phyloP scores from a whole-genome alignment of 441 rosid species.

The Jatropha podagrica region DNA sequence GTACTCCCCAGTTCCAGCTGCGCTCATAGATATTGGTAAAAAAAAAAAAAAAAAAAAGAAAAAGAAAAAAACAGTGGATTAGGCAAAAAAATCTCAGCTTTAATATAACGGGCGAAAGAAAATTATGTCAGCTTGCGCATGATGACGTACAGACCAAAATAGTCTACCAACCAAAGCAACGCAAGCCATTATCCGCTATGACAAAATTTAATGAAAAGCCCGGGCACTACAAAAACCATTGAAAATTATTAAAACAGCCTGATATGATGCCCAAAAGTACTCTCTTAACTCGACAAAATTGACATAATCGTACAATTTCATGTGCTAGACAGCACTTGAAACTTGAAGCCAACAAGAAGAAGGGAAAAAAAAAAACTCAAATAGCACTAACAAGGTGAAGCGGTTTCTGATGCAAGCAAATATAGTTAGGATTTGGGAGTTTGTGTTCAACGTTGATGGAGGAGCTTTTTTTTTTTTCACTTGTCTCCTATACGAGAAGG shows the following conservation, averaged over 20 bases:
- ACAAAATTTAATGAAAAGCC: background rate
- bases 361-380: background rate
- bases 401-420: background rate
- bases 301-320: background rate
- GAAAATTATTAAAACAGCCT: background rate
- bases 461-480: background rate
- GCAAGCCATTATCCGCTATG: too few relatives aligned
- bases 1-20: too few relatives aligned
- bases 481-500: constrained; percentile 59
- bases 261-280: background rate
- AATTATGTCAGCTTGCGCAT: background rate
- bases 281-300: background rate
- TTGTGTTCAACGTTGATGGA: background rate
- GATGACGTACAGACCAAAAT: background rate
- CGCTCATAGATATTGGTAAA: too few relatives aligned
- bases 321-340: background rate
- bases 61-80: background rate
- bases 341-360: background rate
- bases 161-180: too few relatives aligned
- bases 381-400: too few relatives aligned
- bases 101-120: background rate
- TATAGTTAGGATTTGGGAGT: background rate
- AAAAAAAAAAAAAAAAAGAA: too few relatives aligned
- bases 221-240: background rate
- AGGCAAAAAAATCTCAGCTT: background rate